Conservation (phyloP, 805 yeast species). For the Wickerhamiella cacticola region DNA sequence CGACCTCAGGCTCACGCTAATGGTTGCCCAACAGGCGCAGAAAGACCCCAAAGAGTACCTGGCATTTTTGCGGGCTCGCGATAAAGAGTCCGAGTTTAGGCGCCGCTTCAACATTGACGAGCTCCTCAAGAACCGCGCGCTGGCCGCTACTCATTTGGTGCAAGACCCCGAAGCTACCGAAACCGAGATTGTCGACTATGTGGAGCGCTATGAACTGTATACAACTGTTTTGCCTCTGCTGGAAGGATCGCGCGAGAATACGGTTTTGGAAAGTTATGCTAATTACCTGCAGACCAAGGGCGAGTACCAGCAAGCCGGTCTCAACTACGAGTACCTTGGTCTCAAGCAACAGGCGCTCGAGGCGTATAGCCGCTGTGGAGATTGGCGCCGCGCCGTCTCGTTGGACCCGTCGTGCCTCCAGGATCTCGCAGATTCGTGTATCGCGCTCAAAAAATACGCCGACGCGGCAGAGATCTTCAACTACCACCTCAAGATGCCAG, state of each 20-base stretch:
- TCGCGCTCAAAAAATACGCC: slow-evolving; percentile 48
- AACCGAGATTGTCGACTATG: slow-evolving; percentile 53
- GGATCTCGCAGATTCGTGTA: slow-evolving; percentile 45
- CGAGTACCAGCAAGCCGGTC: slow-evolving; percentile 61
- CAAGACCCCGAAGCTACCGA: slow-evolving; percentile 29
- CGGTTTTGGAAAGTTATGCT: slow-evolving; percentile 52
- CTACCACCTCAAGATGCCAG: slow-evolving; percentile 47
- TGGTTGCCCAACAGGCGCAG: slow-evolving; percentile 90
- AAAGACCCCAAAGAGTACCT: slow-evolving; percentile 95
- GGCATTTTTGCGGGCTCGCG: slow-evolving; percentile 76
- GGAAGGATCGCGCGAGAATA: slow-evolving; percentile 38
- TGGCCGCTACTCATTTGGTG: slow-evolving; percentile 54
- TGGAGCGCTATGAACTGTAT: slow-evolving; percentile 57
- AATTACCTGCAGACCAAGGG: slow-evolving; percentile 43
- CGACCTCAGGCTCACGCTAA: slow-evolving; percentile 65
- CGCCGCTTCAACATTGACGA: slow-evolving; percentile 70
- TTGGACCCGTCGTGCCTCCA: slow-evolving; percentile 44
- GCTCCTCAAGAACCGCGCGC: slow-evolving; percentile 50
- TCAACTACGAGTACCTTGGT: slow-evolving; percentile 59
- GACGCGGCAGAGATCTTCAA: slow-evolving; percentile 72
- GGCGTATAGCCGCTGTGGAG: slow-evolving; percentile 53
- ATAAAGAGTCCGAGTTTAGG: slow-evolving; percentile 53
- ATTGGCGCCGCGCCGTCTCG: slow-evolving; percentile 76
- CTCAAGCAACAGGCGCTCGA: slow-evolving; percentile 51
- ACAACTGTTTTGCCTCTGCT: slow-evolving; percentile 53